Conservation (phyloP, 352 stramenopile species). For the Phytopythium boreale region DNA sequence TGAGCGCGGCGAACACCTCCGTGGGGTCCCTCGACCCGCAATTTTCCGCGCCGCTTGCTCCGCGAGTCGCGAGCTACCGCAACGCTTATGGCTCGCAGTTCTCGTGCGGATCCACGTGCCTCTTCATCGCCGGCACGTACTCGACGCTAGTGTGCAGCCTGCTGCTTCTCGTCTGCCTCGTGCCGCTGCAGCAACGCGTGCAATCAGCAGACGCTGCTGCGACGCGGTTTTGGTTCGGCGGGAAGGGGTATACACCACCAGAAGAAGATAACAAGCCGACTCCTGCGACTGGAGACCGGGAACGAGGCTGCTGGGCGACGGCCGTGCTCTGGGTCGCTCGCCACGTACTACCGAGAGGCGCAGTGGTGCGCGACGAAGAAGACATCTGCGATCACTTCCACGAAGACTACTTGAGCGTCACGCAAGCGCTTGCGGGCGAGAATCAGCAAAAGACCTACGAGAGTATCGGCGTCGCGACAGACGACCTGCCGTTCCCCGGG, state of each 20-base stretch:
- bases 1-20: neutral
- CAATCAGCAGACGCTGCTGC: conserved; percentile 13
- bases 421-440: neutral
- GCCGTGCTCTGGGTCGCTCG: conserved; percentile 6
- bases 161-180: conserved; percentile 37
- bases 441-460: conserved; percentile 38
- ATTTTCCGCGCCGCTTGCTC: neutral
- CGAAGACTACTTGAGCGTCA: neutral
- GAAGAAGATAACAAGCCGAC: conserved; percentile 3
- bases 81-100: conserved; percentile 65
- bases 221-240: neutral
- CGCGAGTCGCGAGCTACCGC: conserved; percentile 33
- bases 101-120: conserved; percentile 39
- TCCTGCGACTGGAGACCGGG: neutral
- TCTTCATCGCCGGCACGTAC: conserved; percentile 34
- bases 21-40: neutral
- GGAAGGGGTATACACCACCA: neutral
- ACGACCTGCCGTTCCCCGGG: conserved; percentile 10
- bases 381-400: neutral
- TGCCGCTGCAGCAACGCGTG: conserved; percentile 31
- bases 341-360: conserved; percentile 1
- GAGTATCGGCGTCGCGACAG: conserved; percentile 43
- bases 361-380: conserved; percentile 5
- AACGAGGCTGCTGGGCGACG: conserved; percentile 11
- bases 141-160: conserved; percentile 22